A percentile compares a stretch with the other conserved stretches of the same genome.
Evolutionary conservation across 441 rosid species (phyloP).

Genomic region (Croton setiger): DNA sequence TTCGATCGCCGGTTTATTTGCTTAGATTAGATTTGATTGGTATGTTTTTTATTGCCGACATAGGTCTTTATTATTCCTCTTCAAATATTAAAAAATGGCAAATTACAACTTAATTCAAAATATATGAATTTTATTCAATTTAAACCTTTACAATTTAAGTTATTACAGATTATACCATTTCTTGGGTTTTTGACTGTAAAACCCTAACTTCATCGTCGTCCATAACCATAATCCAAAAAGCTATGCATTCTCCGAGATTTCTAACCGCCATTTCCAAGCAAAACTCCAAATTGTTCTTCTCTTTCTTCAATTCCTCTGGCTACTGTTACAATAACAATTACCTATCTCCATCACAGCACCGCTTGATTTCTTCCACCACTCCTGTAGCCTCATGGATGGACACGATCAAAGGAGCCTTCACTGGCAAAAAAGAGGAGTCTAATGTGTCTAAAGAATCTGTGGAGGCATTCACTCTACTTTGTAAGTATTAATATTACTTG

Average conservation of each 20-base stretch:
- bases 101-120: too few species aligned
- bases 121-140: too few species aligned
- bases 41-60: background rate
- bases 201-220: background rate
- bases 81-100: too few species aligned
- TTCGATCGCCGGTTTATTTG: background rate
- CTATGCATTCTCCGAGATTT: slow-evolving; percentile 31
- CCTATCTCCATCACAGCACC: slow-evolving; percentile 35
- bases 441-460: slow-evolving; percentile 33
- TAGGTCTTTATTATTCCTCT: background rate
- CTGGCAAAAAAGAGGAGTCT: slow-evolving; percentile 55
- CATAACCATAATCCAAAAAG: too few species aligned
- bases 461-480: slow-evolving; percentile 66
- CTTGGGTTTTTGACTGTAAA: background rate
- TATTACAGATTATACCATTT: too few species aligned
- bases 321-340: slow-evolving; percentile 2
- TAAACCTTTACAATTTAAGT: too few species aligned
- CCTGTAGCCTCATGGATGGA: slow-evolving; percentile 70
- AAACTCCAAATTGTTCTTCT: slow-evolving; percentile 10
- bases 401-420: slow-evolving; percentile 72
- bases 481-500: slow-evolving; percentile 34
- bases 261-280: slow-evolving; percentile 19
- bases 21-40: background rate
- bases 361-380: slow-evolving; percentile 56
- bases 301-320: background rate